Evolutionary conservation across 2,329 filamentous ascomycete species (phyloP), one percentile per base, ranked within the genome.

Genomic region (Sarocladium oryzae): DNA sequence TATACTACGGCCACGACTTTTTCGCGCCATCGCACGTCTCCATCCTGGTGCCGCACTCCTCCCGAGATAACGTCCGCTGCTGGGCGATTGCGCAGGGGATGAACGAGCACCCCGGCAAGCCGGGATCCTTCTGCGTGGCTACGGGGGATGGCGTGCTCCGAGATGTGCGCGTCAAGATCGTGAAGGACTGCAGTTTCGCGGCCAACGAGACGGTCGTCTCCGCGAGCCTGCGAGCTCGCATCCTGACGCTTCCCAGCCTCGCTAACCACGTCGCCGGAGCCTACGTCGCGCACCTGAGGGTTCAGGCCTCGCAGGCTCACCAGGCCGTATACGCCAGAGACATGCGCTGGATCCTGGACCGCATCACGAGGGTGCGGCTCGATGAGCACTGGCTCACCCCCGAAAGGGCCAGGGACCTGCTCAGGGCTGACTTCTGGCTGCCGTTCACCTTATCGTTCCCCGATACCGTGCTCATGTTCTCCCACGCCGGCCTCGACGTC

Each of bases 31-130:
- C 18, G n/a, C 45, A 33, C 28, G 30, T 49, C 28, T 33, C 30
- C 6, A 33, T 49, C 18, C 45, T 49, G 4, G 26, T 70, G 53
- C 69, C 73, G 0, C 53, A 55, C 5, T 55, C 65, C 11, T 63
- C 64, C 5, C 61, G 57, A 13, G 60, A 68, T 13, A 66, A 68
- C 7, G 58, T 77, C 20, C 56, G 61, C 15, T 57, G 62, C 20
- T 78, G 76, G 76, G 70, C 70, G 0, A 55, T 58, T 1, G 57
- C 66, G 0, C 55, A 62, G 2, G 69, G 68, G 9, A 67, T 69
- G 59, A 50, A 52, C 24, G 33, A 55, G 0, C 58, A 63, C 13
- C 51, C 55, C 1, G 52, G 52, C 4, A 56, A 58, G 26, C 62
- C 56, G 3, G 62, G 69, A 16, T 52, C 1, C 10, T 65, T 4